These are phyloP conservation scores for Cynanchum wilfordii DNA, from an alignment of 257 asterid genomes.

Conservation along the genomic window DNA sequence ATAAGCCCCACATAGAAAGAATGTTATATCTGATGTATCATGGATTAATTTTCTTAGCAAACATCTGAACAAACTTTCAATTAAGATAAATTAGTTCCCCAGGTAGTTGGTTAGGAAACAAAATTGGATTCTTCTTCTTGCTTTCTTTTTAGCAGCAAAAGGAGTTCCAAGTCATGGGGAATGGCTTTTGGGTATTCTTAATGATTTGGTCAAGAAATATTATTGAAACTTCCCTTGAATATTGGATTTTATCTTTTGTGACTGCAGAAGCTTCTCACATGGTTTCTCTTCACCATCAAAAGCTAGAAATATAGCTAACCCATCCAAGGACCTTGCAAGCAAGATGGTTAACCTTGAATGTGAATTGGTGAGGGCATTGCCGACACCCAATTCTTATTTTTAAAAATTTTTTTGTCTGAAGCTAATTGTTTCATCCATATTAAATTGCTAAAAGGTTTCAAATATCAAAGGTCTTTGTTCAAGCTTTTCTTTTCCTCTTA, in stretches of 20 bases:
- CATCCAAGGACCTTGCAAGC: slow-evolving; percentile 34
- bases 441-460: not conserved
- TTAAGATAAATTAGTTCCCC: not conserved
- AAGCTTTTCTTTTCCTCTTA: not conserved
- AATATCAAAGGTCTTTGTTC: not conserved
- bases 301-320: slow-evolving; percentile 29
- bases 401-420: not conserved
- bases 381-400: not conserved
- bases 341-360: slow-evolving; percentile 35
- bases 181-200: slow-evolving; percentile 2
- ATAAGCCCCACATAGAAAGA: not conserved
- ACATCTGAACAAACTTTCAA: not conserved
- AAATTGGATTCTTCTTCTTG: not conserved
- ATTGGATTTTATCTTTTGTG: slow-evolving; percentile 24
- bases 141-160: not conserved
- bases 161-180: not conserved
- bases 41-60: not conserved
- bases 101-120: not conserved
- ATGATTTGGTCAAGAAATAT: slow-evolving; percentile 9
- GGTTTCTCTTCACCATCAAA: slow-evolving; percentile 42
- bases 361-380: slow-evolving; percentile 44
- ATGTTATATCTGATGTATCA: not conserved
- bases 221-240: slow-evolving; percentile 19
- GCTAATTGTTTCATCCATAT: not conserved
- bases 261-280: slow-evolving; percentile 46